Percentiles rank a stretch among this genome's conserved stretches.
Conservation (phyloP, 1,284 basidiomycete genomes). For the Leccinum cinnamomeum region DNA sequence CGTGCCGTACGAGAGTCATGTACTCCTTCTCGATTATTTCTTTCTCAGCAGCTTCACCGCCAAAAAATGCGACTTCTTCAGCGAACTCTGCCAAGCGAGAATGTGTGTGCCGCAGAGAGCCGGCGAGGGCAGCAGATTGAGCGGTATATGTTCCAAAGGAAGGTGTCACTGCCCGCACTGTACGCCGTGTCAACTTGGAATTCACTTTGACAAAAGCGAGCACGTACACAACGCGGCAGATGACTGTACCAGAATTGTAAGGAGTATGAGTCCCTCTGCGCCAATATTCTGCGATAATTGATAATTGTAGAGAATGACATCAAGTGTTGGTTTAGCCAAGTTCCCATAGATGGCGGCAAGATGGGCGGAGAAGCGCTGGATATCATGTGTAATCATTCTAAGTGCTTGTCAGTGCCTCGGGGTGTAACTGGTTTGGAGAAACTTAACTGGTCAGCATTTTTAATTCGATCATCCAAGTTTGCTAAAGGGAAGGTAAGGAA, state of each 20-base stretch:
- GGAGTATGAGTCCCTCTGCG: conserved; percentile 85
- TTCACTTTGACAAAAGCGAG: neutral
- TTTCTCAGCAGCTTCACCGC: conserved; percentile 91
- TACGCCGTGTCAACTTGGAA: conserved; percentile 9
- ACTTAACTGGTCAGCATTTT: conserved; percentile 90
- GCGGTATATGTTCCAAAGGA: conserved; percentile 92
- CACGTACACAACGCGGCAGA: conserved; percentile 76
- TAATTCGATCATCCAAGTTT: conserved; percentile 92
- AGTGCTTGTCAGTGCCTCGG: conserved; percentile 9
- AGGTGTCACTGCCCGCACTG: conserved; percentile 88
- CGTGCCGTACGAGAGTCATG: conserved; percentile 85
- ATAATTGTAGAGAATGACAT: conserved; percentile 95
- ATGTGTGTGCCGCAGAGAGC: conserved; percentile 87
- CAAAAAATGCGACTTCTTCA: conserved; percentile 94
- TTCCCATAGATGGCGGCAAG: conserved; percentile 95
- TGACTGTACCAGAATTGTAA: conserved; percentile 84
- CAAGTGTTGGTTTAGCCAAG: conserved; percentile 89
- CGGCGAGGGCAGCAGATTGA: conserved; percentile 82
- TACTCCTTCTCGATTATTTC: conserved; percentile 91
- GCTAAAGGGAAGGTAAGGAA: conserved; percentile 43
- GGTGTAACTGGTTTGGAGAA: neutral
- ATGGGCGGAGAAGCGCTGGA: conserved; percentile 89
- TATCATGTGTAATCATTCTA: conserved; percentile 94
- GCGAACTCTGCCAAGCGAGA: conserved; percentile 92
- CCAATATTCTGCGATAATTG: conserved; percentile 94